phyloP scores from a whole-genome alignment of 352 stramenopile genomes.

The Globisporangium cylindrosporum region DNA sequence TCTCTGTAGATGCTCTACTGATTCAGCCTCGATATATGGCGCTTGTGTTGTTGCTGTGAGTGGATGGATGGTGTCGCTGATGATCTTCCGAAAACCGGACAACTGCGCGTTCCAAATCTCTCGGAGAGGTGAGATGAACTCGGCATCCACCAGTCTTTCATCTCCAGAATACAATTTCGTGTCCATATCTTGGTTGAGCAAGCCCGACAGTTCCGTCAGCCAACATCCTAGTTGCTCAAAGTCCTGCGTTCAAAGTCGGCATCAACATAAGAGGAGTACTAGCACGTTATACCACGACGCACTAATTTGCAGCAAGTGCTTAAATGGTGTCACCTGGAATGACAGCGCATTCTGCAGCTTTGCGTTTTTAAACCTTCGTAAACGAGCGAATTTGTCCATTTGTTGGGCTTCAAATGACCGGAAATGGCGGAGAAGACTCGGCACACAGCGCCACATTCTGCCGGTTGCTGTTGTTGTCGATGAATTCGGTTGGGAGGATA shows the following conservation, averaged over 20 bases:
- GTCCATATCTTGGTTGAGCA: slow-evolving; percentile 6
- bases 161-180: not conserved
- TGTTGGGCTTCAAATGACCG: not conserved
- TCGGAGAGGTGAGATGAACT: slow-evolving; percentile 6
- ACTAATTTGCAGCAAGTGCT: not conserved
- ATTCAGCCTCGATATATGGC: not conserved
- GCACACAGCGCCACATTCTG: not conserved
- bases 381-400: not conserved
- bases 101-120: slow-evolving; percentile 12
- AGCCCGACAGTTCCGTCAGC: slow-evolving; percentile 8
- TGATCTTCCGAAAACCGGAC: slow-evolving; percentile 18
- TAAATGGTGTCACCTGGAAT: not conserved
- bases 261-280: not conserved
- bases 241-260: not conserved
- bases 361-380: not conserved
- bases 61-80: slow-evolving; percentile 14
- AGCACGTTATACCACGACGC: not conserved
- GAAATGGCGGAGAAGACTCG: slow-evolving; percentile 6
- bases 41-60: not conserved
- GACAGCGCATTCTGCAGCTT: not conserved
- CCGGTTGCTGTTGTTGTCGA: not conserved
- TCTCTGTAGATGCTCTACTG: slow-evolving; percentile 4
- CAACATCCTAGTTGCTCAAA: slow-evolving; percentile 8
- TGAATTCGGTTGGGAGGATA: not conserved
- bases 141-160: not conserved